Evolutionary conservation across 192 early-diverging fungal species (phyloP), one percentile per base, ranked within the genome.

Genomic region (Backusella liffmaniae): DNA sequence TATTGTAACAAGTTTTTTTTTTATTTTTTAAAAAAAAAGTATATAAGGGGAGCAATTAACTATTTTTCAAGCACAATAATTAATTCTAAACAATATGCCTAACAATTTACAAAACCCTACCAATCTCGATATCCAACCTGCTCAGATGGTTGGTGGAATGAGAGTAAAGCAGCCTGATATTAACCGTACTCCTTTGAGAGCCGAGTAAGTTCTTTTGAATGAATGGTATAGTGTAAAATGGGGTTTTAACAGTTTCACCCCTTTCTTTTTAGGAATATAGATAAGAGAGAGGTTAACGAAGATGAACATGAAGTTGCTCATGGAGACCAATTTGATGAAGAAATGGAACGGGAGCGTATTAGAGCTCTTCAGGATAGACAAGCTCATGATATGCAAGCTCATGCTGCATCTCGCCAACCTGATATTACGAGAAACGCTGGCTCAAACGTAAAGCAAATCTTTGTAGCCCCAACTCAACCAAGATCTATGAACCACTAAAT

Each of bases 401-500:
- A 46, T 71, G 42, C 39, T 49, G 70, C 70, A 30, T 49, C 42
- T 71, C 70, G 70, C 29, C 70, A 71, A 71, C 42, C 70, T 18
- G 70, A 71, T 49, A 46, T 71, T 26, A 44, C 21, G 16, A 71
- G 42, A 29, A 71, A 71, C 29, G 70, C 70, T 44, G 70, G 70
- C 42, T 46, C 70, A 15, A 23, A 71, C 42, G 70, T 71, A 8
- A 44, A 71, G 39, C 21, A 70, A 23, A 8, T 23, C 4, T 41
- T 26, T 32, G 26, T 44, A 4, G 29, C 56, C 26, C 70, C 39
- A 16, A 18, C 13, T 32, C 70, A 71, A 46, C 70, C 70, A 36
- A 71, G 70, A 71, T 26, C 23, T 4, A 46, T 71, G 70, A 71
- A 71, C 41, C 70, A 71, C 42, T 71, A 71, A 71, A 44, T 30